Conservation (phyloP, 2,329 filamentous ascomycete genomes). For the Diplodia corticola region DNA sequence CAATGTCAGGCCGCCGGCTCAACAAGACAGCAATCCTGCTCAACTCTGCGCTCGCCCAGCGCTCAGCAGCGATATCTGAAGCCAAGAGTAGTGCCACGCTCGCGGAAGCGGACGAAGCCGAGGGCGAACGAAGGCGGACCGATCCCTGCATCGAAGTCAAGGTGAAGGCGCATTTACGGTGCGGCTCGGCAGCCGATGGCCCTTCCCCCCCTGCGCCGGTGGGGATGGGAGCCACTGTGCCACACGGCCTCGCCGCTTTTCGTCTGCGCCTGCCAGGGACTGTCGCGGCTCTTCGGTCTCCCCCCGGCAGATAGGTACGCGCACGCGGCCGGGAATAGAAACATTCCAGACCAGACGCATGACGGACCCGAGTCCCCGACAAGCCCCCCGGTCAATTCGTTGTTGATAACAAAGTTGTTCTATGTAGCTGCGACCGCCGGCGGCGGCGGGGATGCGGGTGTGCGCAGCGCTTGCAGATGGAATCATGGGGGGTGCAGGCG, state of each 20-base stretch:
- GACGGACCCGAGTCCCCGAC: background rate
- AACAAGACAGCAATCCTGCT: background rate
- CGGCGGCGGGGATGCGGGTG: background rate
- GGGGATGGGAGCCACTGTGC: background rate
- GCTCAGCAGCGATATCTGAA: background rate
- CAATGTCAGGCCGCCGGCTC: background rate
- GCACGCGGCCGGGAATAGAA: slow-evolving; percentile 3
- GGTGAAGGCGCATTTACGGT: slow-evolving; percentile 12
- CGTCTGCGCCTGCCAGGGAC: background rate
- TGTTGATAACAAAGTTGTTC: background rate
- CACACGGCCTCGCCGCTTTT: background rate
- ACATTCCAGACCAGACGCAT: background rate
- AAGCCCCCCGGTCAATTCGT: background rate
- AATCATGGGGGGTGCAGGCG: background rate
- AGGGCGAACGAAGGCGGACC: background rate
- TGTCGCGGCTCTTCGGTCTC: background rate
- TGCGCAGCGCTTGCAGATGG: background rate
- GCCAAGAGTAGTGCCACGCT: background rate
- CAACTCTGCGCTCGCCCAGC: background rate
- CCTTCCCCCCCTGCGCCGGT: background rate
- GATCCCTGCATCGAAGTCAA: background rate
- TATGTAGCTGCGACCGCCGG: background rate
- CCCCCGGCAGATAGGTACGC: background rate
- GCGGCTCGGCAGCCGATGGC: slow-evolving; percentile 13
- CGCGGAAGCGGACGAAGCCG: background rate